A percentile compares a stretch with the other conserved stretches of the same genome.
Evolutionary conservation across 805 yeast genomes (phyloP).

Genomic region (Ogataea populi-albae): DNA sequence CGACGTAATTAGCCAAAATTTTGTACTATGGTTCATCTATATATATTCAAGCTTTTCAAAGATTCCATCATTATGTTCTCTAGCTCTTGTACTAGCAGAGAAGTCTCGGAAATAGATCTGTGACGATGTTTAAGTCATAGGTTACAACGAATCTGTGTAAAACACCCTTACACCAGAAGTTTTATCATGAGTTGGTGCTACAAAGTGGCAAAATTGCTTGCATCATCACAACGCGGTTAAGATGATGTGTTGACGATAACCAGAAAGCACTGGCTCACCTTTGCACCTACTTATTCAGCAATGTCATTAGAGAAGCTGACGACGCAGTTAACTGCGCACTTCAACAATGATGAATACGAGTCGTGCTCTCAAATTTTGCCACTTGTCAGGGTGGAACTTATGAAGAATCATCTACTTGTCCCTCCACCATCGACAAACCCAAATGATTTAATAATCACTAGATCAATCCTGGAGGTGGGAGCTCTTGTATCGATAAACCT

Average conservation of each 20-base stretch:
- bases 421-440: conserved; percentile 51
- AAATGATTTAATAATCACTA: conserved; percentile 72
- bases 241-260: background rate
- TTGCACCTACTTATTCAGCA: conserved; percentile 2
- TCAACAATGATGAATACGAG: conserved; percentile 57
- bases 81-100: too few relatives aligned
- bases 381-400: conserved; percentile 72
- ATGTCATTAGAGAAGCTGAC: conserved; percentile 71
- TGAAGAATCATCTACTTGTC: conserved; percentile 72
- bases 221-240: background rate
- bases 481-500: conserved; percentile 73
- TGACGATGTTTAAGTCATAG: too few relatives aligned
- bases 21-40: too few relatives aligned
- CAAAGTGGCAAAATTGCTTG: background rate
- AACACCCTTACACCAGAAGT: background rate
- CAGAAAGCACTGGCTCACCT: background rate
- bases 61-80: too few relatives aligned
- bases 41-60: too few relatives aligned
- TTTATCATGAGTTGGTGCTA: background rate
- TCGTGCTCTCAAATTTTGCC: conserved; percentile 62
- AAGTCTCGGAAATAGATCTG: too few relatives aligned
- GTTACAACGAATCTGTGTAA: background rate
- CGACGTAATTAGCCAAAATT: too few relatives aligned
- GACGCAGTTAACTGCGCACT: conserved; percentile 62
- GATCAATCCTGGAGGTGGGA: conserved; percentile 84